phyloP scores from a whole-genome alignment of 176 grass and related monocot genomes.

The Tuctoria greenei region DNA sequence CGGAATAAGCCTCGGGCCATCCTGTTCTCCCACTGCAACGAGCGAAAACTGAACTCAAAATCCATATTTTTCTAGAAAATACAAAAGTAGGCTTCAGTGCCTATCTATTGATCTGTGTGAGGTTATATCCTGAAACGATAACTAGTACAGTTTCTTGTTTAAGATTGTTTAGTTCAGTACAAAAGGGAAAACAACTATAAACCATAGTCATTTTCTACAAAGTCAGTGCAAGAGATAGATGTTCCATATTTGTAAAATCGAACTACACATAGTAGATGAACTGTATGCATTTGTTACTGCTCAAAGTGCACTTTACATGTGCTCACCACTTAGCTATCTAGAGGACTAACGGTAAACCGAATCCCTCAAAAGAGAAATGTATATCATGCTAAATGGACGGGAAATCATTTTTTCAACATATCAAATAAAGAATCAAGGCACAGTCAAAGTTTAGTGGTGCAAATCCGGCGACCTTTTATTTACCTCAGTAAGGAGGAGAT shows the following conservation, averaged over 20 bases:
- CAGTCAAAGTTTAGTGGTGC: neutral
- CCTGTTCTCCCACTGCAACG: slow-evolving; percentile 85
- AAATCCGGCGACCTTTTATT: slow-evolving; percentile 6
- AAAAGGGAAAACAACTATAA: neutral
- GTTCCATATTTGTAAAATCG: neutral
- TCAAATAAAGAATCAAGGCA: neutral
- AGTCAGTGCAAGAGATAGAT: neutral
- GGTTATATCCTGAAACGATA: neutral
- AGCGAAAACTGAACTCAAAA: slow-evolving; percentile 16
- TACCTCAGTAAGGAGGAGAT: slow-evolving; percentile 88
- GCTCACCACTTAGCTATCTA: neutral
- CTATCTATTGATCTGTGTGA: neutral
- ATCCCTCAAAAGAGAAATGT: neutral
- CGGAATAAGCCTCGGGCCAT: slow-evolving; percentile 77
- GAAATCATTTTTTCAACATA: neutral
- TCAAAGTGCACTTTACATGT: neutral
- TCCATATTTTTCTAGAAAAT: neutral
- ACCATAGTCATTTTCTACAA: neutral
- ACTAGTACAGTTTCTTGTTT: neutral
- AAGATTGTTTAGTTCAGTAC: neutral
- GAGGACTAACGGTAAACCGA: neutral
- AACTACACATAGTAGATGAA: neutral
- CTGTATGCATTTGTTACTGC: neutral
- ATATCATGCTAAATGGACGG: neutral
- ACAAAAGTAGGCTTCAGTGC: neutral